Evolutionary conservation across 2,329 filamentous ascomycete species (phyloP).

Genomic region (Tolypocladium sp.): DNA sequence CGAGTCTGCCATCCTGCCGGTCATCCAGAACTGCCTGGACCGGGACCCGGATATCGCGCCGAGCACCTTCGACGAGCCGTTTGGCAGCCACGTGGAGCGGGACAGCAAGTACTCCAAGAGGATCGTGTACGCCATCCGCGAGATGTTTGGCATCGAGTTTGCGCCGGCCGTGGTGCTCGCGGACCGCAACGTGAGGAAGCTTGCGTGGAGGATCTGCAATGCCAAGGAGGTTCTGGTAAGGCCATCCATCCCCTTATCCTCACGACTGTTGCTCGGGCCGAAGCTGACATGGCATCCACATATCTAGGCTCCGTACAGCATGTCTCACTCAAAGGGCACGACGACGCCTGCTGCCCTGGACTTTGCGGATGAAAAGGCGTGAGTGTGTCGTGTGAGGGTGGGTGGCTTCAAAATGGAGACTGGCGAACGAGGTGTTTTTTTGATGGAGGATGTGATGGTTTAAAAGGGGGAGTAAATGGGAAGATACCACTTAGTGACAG

Average conservation of each 20-base stretch:
- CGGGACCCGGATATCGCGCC: constrained; percentile 86
- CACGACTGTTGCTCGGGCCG: not conserved
- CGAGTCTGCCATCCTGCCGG: constrained; percentile 67
- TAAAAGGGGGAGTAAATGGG: not conserved
- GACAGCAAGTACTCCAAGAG: constrained; percentile 83
- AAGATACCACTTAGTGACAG: not conserved
- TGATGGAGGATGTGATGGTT: not conserved
- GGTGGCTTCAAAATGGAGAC: not conserved
- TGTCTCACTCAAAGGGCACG: constrained; percentile 55
- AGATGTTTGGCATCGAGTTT: constrained; percentile 97
- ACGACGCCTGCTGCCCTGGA: constrained; percentile 45
- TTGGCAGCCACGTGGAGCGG: constrained; percentile 75
- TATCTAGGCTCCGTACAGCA: constrained; percentile 58
- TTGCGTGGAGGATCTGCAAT: constrained; percentile 92
- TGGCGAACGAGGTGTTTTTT: not conserved
- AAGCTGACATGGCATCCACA: not conserved
- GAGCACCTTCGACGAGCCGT: constrained; percentile 66
- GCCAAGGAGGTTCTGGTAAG: constrained; percentile 89
- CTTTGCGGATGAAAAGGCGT: constrained; percentile 19
- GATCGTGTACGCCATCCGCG: constrained; percentile 86
- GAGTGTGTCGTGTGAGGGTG: not conserved
- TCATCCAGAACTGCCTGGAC: constrained; percentile 89
- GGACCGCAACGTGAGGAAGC: constrained; percentile 80
- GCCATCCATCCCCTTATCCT: not conserved
- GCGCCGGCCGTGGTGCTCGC: constrained; percentile 85